Evolutionary conservation across 495 filamentous ascomycete species (phyloP), one percentile per base, ranked within the genome.

Genomic region (Penicillium verhagenii): DNA sequence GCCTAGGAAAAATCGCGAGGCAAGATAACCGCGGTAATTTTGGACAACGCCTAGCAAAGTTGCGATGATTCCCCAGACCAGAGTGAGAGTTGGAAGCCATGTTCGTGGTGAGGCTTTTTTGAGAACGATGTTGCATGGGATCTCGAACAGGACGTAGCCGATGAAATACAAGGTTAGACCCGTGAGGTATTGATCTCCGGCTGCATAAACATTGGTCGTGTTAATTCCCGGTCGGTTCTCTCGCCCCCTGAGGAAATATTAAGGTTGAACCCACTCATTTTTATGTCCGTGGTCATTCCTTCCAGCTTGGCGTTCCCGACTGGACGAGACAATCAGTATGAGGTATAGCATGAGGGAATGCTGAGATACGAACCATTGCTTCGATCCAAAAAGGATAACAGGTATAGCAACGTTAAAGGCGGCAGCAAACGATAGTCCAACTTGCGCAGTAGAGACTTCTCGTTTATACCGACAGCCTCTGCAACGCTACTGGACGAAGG

Each of bases 131-230:
- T 91, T 91, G 60, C 83, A 87, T 6, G 88, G 89, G 14, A 91
- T 70, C 55, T 86, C 83, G 45, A 87, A 84, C 11, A 89, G 67
- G 18, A 90, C 85, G 64, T 92, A 92, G 42, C 86, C 87, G 45
- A 91, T 73, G 66, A 91, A 92, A 65, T 88, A 91, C 0, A 92
- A 65, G 0, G 87, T 90, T 31, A 91, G 68, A 0, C 86, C 82
- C 4, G 83, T 86, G 0, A 91, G 74, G 53, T 91, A 90, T 56
- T 90, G 83, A 57, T 90, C 81, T 3, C 85, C 86, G 33, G 82
- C 77, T 79, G 51, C 46, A 42, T 13, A 35, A 23, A 45, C 14
- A 28, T 56, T 50, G 51, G 47, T 18, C 11, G 14, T 8, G 18
- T 42, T 21, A 42, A 21, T 6, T 42, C 26, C 42, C 2, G 16